Evolutionary conservation across 1,139 yeast genomes (phyloP), one percentile per base, ranked within the genome.

Genomic region (Debaryomyces subglobosus): DNA sequence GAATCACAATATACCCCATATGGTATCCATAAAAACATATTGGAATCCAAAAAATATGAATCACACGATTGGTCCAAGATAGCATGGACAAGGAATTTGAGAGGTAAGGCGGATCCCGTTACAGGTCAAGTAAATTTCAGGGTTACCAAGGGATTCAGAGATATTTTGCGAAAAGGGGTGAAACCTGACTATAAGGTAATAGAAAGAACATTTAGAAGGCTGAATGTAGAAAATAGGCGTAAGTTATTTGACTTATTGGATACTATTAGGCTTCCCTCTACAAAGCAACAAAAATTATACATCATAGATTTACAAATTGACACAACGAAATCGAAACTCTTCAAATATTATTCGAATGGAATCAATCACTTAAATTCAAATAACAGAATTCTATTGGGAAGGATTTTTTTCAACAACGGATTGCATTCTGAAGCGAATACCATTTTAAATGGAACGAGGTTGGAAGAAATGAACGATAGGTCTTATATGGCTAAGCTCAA

Each of bases 61-160:
- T 50, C 61, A n/a, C 43, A 46, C 6, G 51, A 61, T 27, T 67
- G 71, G 71, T 45, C 50, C 4, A 42, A 47, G 5, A 53, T 67
- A 34, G 50, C 49, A 13, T 58, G 59, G 58, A 50, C 51, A 10
- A 52, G 52, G 10, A 54, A 59, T 39, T 50, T 43, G n/a, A 46
- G 49, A 24, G 64, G 64, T 4, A 10, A 52, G 50, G 9, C 52
- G 49, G 32, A 48, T 3, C 50, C 52, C 36, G 59, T 53, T 35
- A 47, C 54, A 15, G 59, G 54, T 8, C 78, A 74, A 48, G 58
- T 71, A 1, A 63, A 63, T 27, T 73, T 67, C 52, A 55, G 79
- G 34, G 55, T 72, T 33, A 60, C 63, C 18, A 58, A 61, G 41
- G 81, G 79, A 8, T 71, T 75, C 45, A 54, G 55, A 8, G 74